Evolutionary conservation across 2,329 filamentous ascomycete species (phyloP).

Genomic region (Endoconidiophora polonica): DNA sequence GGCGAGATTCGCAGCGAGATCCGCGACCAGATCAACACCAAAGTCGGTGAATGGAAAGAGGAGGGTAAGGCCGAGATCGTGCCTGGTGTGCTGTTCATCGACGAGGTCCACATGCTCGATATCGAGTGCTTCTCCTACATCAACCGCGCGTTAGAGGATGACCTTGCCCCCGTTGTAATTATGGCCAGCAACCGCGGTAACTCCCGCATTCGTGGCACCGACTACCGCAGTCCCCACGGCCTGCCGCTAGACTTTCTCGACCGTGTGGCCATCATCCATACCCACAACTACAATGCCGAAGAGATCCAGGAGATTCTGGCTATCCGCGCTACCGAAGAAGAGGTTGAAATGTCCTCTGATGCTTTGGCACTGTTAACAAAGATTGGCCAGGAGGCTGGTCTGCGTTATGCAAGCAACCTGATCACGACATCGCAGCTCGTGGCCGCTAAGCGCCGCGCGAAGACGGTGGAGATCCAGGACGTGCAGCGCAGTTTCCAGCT

Average conservation of each 20-base stretch:
- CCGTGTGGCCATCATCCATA: slow-evolving; percentile 90
- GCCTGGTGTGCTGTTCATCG: slow-evolving; percentile 91
- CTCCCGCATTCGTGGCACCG: slow-evolving; percentile 81
- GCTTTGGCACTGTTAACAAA: slow-evolving; percentile 87
- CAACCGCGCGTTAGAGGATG: slow-evolving; percentile 88
- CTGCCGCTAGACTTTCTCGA: slow-evolving; percentile 92
- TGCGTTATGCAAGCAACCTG: slow-evolving; percentile 93
- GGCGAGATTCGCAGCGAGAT: slow-evolving; percentile 96
- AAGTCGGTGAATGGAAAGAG: slow-evolving; percentile 97
- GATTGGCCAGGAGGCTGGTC: slow-evolving; percentile 79
- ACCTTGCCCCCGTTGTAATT: slow-evolving; percentile 91
- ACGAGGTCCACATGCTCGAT: slow-evolving; percentile 99
- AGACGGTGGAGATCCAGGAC: slow-evolving; percentile 71
- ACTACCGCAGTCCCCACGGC: slow-evolving; percentile 84
- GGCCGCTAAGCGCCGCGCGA: slow-evolving; percentile 67
- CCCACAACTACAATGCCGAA: slow-evolving; percentile 62
- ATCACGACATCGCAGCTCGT: slow-evolving; percentile 89
- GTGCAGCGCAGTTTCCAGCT: slow-evolving; percentile 86
- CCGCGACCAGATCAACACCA: slow-evolving; percentile 96
- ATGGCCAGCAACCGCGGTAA: slow-evolving; percentile 96
- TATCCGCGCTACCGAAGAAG: slow-evolving; percentile 88
- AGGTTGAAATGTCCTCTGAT: slow-evolving; percentile 79
- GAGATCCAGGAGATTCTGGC: slow-evolving; percentile 86
- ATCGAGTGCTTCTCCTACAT: slow-evolving; percentile 99
- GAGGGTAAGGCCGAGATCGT: slow-evolving; percentile 98